phyloP scores from a whole-genome alignment of 306 rosid genomes.

The Cucurbita ficifolia region DNA sequence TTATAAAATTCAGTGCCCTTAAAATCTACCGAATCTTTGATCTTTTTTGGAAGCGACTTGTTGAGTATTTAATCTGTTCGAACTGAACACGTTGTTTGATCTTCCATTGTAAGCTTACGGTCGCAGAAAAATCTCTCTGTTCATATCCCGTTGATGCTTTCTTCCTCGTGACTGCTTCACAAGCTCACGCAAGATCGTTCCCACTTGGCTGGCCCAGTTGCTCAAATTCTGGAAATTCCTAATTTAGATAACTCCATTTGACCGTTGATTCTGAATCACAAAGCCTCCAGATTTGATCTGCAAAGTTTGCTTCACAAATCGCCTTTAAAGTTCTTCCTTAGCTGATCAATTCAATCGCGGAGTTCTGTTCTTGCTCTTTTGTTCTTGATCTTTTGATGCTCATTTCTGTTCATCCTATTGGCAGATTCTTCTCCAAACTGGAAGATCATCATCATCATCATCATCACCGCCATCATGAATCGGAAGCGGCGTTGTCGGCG shows the following conservation, averaged over 20 bases:
- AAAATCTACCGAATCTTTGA: no score
- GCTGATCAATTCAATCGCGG: not conserved
- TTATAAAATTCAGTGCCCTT: no score
- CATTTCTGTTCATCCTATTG: conserved; percentile 23
- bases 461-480: conserved; percentile 18
- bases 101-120: not conserved
- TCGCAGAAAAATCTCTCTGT: not conserved
- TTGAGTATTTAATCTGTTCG: not conserved
- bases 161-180: not conserved
- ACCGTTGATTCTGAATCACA: not conserved
- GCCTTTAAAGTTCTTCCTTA: not conserved
- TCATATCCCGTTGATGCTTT: not conserved
- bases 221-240: not conserved
- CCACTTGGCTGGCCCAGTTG: not conserved
- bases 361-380: not conserved
- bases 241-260: not conserved
- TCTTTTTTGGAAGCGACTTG: no score
- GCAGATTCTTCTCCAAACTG: conserved; percentile 36
- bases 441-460: conserved; percentile 32
- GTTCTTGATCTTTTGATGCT: conserved; percentile 20
- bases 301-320: not conserved
- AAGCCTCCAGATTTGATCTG: not conserved
- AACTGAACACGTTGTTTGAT: not conserved
- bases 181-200: not conserved
- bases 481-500: conserved; percentile 19